Base-by-base conservation (phyloP, 2,329 filamentous ascomycete species). In the Metarhizium album region DNA sequence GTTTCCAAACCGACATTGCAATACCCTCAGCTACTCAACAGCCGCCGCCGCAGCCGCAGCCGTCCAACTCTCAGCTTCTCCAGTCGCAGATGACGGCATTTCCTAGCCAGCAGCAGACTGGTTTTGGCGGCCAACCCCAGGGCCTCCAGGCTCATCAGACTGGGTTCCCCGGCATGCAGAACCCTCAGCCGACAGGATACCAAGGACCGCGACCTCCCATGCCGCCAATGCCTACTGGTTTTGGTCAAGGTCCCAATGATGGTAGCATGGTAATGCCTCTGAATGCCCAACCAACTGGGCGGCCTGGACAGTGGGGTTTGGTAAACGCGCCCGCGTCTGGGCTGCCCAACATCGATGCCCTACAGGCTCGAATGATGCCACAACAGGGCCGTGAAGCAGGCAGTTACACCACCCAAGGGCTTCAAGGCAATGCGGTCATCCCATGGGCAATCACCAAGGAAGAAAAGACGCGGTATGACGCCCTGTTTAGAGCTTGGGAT, bases 361-460 rank as follows among this genome's bases (percentile, higher is more conserved):
- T 98, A 47, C 89, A 95, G 62, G 85, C 89, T 52, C 87, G 90
- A 55, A 93, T 98, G 83, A 97, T 98, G 91, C 93, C 93, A 22
- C 91, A 98, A 64, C 82, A 87, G 59, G 93, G 93, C 43, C 86
- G 93, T 35, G 93, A 97, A 67, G 79, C 83, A 54, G 86, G 86
- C 24, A 78, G 74, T 18, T 97, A 87, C 60, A 95, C 88, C 7
- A 91, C 90, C 2, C 82, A 85, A 52, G 91, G 91, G 4, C 76
- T 98, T 9, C 84, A 89, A 55, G 93, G 93, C 48, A 97, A 95
- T 69, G 93, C 93, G 1, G 91, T 89, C 7, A 91, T 98, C 62
- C 93, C 93, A 0, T 98, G 93, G 93, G 90, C 93, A 16, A 93
- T 98, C 53, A 98, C 93, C 4, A 98, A 98, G 67, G 90, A 96